Percentiles rank a stretch among this genome's conserved stretches.
These are phyloP conservation scores for Ilex asprella DNA, from an alignment of 257 asterid genomes.

Conservation along the genomic window DNA sequence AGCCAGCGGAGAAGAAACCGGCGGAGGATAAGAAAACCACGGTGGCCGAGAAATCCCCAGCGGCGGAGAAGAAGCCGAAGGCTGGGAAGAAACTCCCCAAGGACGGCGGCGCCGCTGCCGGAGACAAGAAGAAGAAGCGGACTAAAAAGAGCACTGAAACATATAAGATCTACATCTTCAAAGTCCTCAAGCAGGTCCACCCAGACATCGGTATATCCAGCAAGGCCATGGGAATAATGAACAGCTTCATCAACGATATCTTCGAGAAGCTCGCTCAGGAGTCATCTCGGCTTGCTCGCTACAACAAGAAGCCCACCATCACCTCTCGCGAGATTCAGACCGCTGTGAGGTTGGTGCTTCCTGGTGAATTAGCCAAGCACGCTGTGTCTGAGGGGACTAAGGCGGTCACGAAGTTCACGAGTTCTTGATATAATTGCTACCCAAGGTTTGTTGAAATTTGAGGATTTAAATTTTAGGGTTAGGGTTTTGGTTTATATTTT, in stretches of 20 bases:
- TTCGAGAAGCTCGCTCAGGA: conserved; percentile 24
- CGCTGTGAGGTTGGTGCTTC: conserved; percentile 16
- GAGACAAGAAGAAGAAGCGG: conserved; percentile 23
- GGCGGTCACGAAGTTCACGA: conserved; percentile 25
- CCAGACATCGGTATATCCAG: conserved; percentile 23
- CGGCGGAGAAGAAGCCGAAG: conserved; percentile 23
- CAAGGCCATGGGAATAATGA: conserved; percentile 25
- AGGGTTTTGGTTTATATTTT: neutral
- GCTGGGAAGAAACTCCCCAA: conserved; percentile 18
- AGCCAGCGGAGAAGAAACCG: conserved; percentile 16
- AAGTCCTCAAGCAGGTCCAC: conserved; percentile 20
- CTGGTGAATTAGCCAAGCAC: conserved; percentile 22
- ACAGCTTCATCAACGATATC: conserved; percentile 22
- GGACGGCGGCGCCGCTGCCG: conserved; percentile 10
- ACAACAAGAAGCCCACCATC: conserved; percentile 23
- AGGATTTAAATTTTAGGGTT: neutral
- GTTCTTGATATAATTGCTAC: neutral
- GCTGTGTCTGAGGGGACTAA: conserved; percentile 21
- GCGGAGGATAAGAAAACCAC: conserved; percentile 14
- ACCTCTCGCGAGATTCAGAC: conserved; percentile 22
- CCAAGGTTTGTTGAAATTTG: neutral
- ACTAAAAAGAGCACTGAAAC: conserved; percentile 17
- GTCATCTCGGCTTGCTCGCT: conserved; percentile 14
- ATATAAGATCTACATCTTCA: conserved; percentile 25
- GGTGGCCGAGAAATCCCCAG: conserved; percentile 11